A percentile compares a stretch with the other conserved stretches of the same genome.
phyloP scores from a whole-genome alignment of 139 green algal species.

The Picochlorum sp. region DNA sequence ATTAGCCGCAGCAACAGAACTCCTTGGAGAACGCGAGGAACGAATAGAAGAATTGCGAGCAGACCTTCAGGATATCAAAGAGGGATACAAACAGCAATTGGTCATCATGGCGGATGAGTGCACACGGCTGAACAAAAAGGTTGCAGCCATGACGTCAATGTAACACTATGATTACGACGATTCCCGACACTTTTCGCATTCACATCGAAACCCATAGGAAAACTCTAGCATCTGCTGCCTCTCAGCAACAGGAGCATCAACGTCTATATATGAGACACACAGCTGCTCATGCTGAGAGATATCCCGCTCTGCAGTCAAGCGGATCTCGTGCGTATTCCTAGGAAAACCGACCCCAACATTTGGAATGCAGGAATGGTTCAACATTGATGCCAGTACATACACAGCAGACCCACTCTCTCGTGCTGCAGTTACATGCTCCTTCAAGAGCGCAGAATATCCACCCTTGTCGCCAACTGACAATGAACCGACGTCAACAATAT shows the following conservation, averaged over 20 bases:
- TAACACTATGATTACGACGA: too few relatives aligned
- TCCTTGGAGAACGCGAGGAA: conserved; percentile 84
- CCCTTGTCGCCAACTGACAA: too few relatives aligned
- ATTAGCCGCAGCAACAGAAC: conserved; percentile 65
- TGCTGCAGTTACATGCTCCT: background rate
- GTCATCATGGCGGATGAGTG: conserved; percentile 50
- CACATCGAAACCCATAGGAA: conserved; percentile 48
- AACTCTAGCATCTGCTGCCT: conserved; percentile 27
- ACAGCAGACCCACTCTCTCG: conserved; percentile 35
- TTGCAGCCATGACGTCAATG: background rate
- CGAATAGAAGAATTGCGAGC: conserved; percentile 74
- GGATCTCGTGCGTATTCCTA: conserved; percentile 23
- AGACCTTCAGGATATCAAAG: conserved; percentile 79
- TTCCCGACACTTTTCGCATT: conserved; percentile 36
- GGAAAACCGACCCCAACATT: conserved; percentile 44
- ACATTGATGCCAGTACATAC: conserved; percentile 44
- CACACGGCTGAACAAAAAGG: conserved; percentile 6
- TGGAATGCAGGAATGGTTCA: conserved; percentile 57
- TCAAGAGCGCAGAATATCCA: too few relatives aligned
- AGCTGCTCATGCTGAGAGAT: conserved; percentile 38
- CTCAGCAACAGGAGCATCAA: background rate
- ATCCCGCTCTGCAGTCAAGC: conserved; percentile 22
- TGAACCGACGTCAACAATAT: conserved; percentile 17
- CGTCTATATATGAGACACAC: conserved; percentile 50
- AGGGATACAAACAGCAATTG: conserved; percentile 79